Evolutionary conservation across 441 rosid genomes (phyloP).

Genomic region (Omphalea diandra): DNA sequence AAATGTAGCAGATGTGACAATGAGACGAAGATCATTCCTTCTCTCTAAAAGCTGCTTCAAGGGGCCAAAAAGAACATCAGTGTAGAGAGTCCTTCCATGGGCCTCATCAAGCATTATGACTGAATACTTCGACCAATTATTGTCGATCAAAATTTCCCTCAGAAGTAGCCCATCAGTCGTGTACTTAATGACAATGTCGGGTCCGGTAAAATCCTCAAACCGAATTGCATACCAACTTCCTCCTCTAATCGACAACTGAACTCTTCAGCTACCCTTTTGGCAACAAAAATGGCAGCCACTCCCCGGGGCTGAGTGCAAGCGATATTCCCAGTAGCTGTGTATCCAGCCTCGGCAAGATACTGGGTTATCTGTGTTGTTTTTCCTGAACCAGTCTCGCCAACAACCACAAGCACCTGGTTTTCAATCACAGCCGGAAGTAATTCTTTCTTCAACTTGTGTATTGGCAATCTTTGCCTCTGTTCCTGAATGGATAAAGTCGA

Average conservation of each 20-base stretch:
- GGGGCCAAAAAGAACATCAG: constrained; percentile 79
- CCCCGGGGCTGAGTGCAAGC: constrained; percentile 89
- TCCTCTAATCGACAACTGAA: constrained; percentile 79
- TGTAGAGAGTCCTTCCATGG: constrained; percentile 80
- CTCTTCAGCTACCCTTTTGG: constrained; percentile 85
- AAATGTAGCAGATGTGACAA: too few relatives aligned
- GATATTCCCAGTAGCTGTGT: constrained; percentile 69
- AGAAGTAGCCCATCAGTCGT: too few relatives aligned
- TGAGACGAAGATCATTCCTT: constrained; percentile 65
- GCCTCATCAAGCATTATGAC: constrained; percentile 89
- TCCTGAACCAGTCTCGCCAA: too few relatives aligned
- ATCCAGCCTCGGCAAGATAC: constrained; percentile 76
- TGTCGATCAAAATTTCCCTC: too few relatives aligned
- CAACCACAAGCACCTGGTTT: constrained; percentile 83
- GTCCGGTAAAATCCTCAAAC: constrained; percentile 81
- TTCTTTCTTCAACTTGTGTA: constrained; percentile 72
- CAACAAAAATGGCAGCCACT: constrained; percentile 81
- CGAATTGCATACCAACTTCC: constrained; percentile 81
- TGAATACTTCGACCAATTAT: constrained; percentile 63
- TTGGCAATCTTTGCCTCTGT: too few relatives aligned
- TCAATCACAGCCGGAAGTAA: constrained; percentile 76
- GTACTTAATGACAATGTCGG: too few relatives aligned
- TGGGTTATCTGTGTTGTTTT: constrained; percentile 86
- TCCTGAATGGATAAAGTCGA: constrained; percentile 72
- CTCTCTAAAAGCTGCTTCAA: constrained; percentile 68